These are phyloP conservation scores for Rubia balearica DNA, from an alignment of 305 asterid genomes.

Conservation along the genomic window DNA sequence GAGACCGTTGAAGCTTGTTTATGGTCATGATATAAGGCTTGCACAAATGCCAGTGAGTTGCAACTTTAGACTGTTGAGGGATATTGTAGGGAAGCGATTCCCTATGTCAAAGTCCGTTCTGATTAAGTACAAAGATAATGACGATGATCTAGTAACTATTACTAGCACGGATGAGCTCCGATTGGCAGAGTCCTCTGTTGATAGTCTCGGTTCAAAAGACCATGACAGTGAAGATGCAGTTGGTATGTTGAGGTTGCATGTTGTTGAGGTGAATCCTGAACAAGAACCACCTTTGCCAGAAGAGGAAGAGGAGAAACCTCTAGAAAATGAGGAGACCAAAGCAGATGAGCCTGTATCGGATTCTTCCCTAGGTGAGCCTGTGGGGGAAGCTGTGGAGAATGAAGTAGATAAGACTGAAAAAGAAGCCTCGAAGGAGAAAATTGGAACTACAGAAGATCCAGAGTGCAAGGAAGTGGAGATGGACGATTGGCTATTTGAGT, in stretches of 20 bases:
- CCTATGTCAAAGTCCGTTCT: conserved; percentile 82
- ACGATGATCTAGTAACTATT: conserved; percentile 81
- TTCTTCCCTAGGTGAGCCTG: conserved; percentile 43
- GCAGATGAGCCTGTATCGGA: conserved; percentile 46
- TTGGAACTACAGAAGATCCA: conserved; percentile 40
- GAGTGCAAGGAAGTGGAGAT: conserved; percentile 90
- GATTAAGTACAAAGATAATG: conserved; percentile 74
- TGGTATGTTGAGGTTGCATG: conserved; percentile 66
- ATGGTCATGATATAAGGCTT: conserved; percentile 92
- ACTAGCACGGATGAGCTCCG: conserved; percentile 73
- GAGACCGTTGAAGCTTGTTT: conserved; percentile 82
- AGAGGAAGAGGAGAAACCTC: conserved; percentile 56
- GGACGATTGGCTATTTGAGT: conserved; percentile 98
- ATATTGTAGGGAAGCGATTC: conserved; percentile 54
- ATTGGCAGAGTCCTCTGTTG: conserved; percentile 61
- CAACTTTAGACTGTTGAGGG: conserved; percentile 63
- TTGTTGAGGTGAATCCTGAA: conserved; percentile 92
- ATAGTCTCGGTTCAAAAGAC: conserved; percentile 35
- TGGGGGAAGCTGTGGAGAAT: conserved; percentile 38
- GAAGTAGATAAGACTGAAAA: conserved; percentile 42
- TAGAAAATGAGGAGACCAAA: conserved; percentile 38
- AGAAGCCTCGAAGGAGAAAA: conserved; percentile 35
- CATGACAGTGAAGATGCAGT: conserved; percentile 43
- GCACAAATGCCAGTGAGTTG: conserved; percentile 79
- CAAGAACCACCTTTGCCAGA: conserved; percentile 82